Conservation (phyloP, 805 yeast species). For the Ogataea chonburiensis region DNA sequence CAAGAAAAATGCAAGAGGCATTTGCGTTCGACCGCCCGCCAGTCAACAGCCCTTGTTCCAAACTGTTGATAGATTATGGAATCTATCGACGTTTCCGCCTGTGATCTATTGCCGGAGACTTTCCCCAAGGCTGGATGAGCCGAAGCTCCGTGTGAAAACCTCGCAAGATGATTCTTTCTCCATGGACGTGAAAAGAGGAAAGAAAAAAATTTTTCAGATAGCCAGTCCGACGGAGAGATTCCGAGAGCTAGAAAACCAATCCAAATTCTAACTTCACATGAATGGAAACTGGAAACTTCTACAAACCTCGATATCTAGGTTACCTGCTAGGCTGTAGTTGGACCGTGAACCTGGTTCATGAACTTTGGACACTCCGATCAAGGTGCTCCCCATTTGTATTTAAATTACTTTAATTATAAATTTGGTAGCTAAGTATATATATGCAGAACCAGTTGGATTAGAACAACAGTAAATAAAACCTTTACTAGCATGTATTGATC, state of each 20-base stretch:
- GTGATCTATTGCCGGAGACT: constrained; percentile 71
- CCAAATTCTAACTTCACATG: neutral
- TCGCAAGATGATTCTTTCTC: constrained; percentile 75
- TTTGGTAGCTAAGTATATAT: too few relatives aligned
- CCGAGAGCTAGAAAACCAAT: neutral
- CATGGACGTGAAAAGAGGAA: constrained; percentile 50
- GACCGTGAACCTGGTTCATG: too few relatives aligned
- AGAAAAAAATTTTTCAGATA: constrained; percentile 13
- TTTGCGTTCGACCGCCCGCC: constrained; percentile 1
- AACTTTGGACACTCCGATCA: too few relatives aligned
- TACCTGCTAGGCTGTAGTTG: too few relatives aligned
- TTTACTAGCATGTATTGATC: too few relatives aligned
- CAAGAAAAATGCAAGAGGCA: constrained; percentile 20
- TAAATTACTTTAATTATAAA: too few relatives aligned
- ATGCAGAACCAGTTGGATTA: too few relatives aligned
- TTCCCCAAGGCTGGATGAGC: constrained; percentile 67
- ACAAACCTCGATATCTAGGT: too few relatives aligned
- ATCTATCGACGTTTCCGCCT: constrained; percentile 56
- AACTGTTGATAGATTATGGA: constrained; percentile 19
- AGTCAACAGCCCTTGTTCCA: constrained; percentile 1
- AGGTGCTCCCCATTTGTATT: too few relatives aligned
- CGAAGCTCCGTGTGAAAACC: constrained; percentile 55
- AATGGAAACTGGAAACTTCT: too few relatives aligned
- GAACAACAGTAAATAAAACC: too few relatives aligned
- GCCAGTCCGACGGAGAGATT: constrained; percentile 1